Conservation (phyloP, 1,139 yeast genomes). For the Taphrina flavorubra region DNA sequence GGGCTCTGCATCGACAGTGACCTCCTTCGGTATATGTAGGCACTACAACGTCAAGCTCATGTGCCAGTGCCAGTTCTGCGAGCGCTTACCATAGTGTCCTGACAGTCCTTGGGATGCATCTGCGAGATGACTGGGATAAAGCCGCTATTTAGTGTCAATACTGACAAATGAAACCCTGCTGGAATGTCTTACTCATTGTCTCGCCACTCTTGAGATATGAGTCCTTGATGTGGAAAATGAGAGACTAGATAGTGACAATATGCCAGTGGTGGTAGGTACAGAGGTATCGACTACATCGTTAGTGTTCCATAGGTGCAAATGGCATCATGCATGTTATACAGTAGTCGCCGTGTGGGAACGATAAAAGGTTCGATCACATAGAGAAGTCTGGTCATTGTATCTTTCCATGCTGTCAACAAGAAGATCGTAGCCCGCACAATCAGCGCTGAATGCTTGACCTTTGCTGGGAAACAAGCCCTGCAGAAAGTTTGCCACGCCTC, state of each 20-base stretch:
- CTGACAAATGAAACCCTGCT: neutral
- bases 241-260: conserved; percentile 36
- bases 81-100: conserved; percentile 14
- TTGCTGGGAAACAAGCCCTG: conserved; percentile 7
- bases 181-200: conserved; percentile 20
- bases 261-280: conserved; percentile 30
- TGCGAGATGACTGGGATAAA: conserved; percentile 28
- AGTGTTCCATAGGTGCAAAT: too few species aligned
- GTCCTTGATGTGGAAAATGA: neutral
- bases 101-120: conserved; percentile 29
- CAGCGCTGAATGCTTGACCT: conserved; percentile 18
- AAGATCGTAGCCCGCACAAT: conserved; percentile 32
- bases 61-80: too few species aligned
- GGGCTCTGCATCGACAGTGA: conserved; percentile 14
- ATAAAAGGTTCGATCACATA: conserved; percentile 25
- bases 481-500: conserved; percentile 3
- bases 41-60: conserved; percentile 1
- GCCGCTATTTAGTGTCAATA: conserved; percentile 1
- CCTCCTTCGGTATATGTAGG: conserved; percentile 10
- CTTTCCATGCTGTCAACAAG: conserved; percentile 32
- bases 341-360: conserved; percentile 33
- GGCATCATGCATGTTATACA: neutral
- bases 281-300: conserved; percentile 9
- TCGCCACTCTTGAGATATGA: conserved; percentile 19
- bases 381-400: neutral